Evolutionary conservation across 2,329 filamentous ascomycete genomes (phyloP).

Genomic region (Macrophomina pseudophaseolina): DNA sequence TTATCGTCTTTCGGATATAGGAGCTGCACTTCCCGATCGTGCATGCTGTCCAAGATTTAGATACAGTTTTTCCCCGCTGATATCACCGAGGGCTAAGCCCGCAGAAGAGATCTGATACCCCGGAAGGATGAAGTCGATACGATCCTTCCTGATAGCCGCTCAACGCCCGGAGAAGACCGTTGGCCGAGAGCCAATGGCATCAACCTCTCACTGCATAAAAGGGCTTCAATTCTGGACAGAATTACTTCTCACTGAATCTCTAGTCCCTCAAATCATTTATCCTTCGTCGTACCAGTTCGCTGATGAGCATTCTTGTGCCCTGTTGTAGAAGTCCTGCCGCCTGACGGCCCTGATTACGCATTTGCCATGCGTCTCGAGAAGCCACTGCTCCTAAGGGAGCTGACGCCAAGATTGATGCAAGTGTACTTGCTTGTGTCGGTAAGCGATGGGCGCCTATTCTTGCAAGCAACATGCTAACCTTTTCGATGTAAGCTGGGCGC

Average conservation of each 20-base stretch:
- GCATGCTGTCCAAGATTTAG: neutral
- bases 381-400: constrained; percentile 11
- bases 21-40: neutral
- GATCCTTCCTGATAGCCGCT: neutral
- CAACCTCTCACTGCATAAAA: neutral
- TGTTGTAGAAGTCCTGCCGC: too few species aligned
- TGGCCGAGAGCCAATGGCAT: neutral
- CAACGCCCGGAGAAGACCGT: neutral
- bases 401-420: constrained; percentile 14
- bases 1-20: neutral
- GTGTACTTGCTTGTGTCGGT: constrained; percentile 18
- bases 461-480: neutral
- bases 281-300: too few species aligned
- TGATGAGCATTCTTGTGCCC: too few species aligned
- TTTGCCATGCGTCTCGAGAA: constrained; percentile 2
- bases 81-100: neutral
- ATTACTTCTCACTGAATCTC: too few species aligned
- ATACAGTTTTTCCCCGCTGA: neutral
- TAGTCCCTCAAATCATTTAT: too few species aligned
- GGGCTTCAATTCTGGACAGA: too few species aligned
- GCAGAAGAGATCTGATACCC: neutral
- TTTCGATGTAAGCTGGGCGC: neutral
- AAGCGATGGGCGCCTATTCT: neutral
- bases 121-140: neutral
- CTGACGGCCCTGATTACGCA: neutral